These are phyloP conservation scores for Hanseniaspora opuntiae DNA, from an alignment of 805 yeast species.

Conservation along the genomic window DNA sequence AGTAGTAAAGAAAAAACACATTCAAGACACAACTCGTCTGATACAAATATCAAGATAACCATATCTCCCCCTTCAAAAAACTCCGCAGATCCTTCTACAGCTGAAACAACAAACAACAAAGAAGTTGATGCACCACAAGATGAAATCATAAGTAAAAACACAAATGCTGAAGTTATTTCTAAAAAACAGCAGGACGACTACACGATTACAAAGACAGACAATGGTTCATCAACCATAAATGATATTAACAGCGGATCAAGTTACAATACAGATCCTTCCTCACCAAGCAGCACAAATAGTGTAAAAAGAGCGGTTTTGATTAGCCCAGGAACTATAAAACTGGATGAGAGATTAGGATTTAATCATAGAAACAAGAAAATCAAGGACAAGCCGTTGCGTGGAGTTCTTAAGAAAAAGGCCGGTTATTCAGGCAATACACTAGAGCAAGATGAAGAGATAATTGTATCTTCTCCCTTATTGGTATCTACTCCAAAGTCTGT, in stretches of 20 bases:
- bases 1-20: not conserved
- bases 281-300: not conserved
- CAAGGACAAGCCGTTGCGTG: slow-evolving; percentile 11
- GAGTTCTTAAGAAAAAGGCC: slow-evolving; percentile 11
- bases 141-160: not conserved
- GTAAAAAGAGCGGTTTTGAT: slow-evolving; percentile 9
- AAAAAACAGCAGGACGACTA: not conserved
- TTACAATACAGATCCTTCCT: not conserved
- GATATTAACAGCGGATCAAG: not conserved
- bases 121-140: not conserved
- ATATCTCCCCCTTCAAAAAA: not conserved
- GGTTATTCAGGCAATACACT: not conserved
- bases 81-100: not conserved
- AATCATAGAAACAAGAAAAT: slow-evolving; percentile 11
- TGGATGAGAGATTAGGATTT: slow-evolving; percentile 12
- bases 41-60: not conserved
- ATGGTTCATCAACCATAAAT: not conserved
- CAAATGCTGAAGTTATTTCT: not conserved
- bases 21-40: not conserved
- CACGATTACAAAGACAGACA: not conserved
- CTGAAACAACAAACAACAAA: not conserved
- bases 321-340: slow-evolving; percentile 1
- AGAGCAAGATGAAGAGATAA: slow-evolving; percentile 11
- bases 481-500: slow-evolving; percentile 85
- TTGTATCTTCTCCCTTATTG: slow-evolving; percentile 58